Evolutionary conservation across 257 asterid genomes (phyloP).

Genomic region (Rhazya stricta): DNA sequence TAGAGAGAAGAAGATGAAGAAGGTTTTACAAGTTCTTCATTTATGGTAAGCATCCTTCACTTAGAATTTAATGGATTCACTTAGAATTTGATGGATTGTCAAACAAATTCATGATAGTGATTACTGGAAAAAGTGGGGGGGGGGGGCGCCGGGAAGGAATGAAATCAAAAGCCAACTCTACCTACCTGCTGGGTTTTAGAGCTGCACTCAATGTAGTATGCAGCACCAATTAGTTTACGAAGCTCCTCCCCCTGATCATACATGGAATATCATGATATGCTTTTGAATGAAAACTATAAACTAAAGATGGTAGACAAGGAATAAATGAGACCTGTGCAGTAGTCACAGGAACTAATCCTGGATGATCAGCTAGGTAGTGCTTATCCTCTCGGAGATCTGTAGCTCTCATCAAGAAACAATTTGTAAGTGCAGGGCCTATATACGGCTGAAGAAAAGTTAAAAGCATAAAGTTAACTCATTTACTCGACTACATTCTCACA

Average conservation of each 20-base stretch:
- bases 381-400: conserved; percentile 94
- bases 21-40: not conserved
- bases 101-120: not conserved
- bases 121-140: not conserved
- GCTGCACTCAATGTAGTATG: conserved; percentile 89
- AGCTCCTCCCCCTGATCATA: conserved; percentile 89
- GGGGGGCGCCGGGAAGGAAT: too few relatives aligned
- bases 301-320: conserved; percentile 1
- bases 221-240: conserved; percentile 78
- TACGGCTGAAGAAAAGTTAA: too few relatives aligned
- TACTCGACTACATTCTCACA: not conserved
- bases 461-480: not conserved
- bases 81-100: not conserved
- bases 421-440: conserved; percentile 3
- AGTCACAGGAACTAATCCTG: conserved; percentile 82
- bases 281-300: not conserved
- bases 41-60: not conserved
- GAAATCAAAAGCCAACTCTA: not conserved
- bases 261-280: conserved; percentile 3
- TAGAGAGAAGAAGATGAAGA: not conserved
- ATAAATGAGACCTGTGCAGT: conserved; percentile 57
- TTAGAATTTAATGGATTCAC: not conserved
- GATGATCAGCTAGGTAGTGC: conserved; percentile 87
- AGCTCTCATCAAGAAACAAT: conserved; percentile 9
- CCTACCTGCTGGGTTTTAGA: conserved; percentile 95